These are phyloP conservation scores for Pouteria glomerata DNA, from an alignment of 148 eudicot species.

Conservation along the genomic window DNA sequence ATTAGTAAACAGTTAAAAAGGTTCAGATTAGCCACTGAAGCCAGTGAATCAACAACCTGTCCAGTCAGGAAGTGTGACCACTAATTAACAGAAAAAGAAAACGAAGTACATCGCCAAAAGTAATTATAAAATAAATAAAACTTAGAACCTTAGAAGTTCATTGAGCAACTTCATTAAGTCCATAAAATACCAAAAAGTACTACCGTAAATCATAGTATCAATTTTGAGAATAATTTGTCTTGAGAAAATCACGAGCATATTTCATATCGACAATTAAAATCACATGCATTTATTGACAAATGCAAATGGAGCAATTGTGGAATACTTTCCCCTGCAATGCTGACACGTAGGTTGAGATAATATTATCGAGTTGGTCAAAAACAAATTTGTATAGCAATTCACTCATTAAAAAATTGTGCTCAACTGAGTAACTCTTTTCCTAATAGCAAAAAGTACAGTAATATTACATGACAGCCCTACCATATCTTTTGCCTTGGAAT, in stretches of 20 bases:
- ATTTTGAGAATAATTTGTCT: too few species aligned
- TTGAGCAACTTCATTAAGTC: too few species aligned
- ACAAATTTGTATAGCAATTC: not conserved
- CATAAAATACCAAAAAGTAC: too few species aligned
- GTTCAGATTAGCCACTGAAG: not conserved
- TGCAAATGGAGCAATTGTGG: not conserved
- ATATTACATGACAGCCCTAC: too few species aligned
- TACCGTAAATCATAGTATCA: too few species aligned
- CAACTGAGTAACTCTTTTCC: not conserved
- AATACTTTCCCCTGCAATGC: not conserved
- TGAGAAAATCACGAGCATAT: too few species aligned
- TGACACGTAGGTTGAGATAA: not conserved
- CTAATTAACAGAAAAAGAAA: not conserved
- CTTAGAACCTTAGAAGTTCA: too few species aligned
- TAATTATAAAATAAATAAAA: not conserved
- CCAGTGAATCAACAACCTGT: not conserved
- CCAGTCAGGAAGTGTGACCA: not conserved
- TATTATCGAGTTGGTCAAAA: not conserved
- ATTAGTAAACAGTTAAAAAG: not conserved
- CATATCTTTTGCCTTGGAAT: too few species aligned
- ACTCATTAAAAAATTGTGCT: not conserved
- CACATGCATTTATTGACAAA: not conserved
- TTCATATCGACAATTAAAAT: too few species aligned
- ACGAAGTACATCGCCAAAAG: not conserved
- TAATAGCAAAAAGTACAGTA: too few species aligned